These are phyloP conservation scores for Geotrichum fermentans DNA, from an alignment of 1,139 yeast genomes.

Conservation along the genomic window DNA sequence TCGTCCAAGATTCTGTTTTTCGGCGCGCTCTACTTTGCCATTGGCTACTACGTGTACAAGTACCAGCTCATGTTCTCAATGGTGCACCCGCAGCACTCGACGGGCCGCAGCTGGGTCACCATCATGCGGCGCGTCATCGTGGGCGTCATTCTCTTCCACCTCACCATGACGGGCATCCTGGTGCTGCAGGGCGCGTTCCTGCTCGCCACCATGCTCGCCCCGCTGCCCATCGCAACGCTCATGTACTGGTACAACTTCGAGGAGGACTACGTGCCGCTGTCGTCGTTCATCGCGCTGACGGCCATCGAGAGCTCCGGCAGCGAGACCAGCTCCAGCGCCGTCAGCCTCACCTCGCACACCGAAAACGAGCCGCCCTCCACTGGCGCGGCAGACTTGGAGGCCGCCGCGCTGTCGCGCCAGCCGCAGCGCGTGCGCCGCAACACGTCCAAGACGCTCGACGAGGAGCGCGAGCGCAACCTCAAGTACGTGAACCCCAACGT, in stretches of 20 bases:
- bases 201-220: conserved; percentile 64
- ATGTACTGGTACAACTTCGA: conserved; percentile 77
- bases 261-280: conserved; percentile 70
- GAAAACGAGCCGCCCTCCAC: too few relatives aligned
- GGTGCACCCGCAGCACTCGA: conserved; percentile 85
- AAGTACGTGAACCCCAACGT: conserved; percentile 75
- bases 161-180: conserved; percentile 87
- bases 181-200: conserved; percentile 74
- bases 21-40: conserved; percentile 64
- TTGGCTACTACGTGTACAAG: conserved; percentile 76
- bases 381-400: conserved; percentile 6
- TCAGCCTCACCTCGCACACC: not conserved
- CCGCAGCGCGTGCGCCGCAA: conserved; percentile 23
- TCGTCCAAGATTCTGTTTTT: conserved; percentile 70
- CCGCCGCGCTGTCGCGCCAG: not conserved
- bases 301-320: conserved; percentile 42
- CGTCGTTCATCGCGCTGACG: conserved; percentile 79
- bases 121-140: conserved; percentile 67
- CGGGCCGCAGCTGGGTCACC: conserved; percentile 84
- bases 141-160: conserved; percentile 70
- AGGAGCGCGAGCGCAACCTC: conserved; percentile 59
- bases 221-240: conserved; percentile 66
- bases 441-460: conserved; percentile 52
- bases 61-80: conserved; percentile 74
- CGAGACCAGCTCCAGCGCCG: conserved; percentile 11